Conservation (phyloP, 306 rosid species). For the Crotalaria pallida region DNA sequence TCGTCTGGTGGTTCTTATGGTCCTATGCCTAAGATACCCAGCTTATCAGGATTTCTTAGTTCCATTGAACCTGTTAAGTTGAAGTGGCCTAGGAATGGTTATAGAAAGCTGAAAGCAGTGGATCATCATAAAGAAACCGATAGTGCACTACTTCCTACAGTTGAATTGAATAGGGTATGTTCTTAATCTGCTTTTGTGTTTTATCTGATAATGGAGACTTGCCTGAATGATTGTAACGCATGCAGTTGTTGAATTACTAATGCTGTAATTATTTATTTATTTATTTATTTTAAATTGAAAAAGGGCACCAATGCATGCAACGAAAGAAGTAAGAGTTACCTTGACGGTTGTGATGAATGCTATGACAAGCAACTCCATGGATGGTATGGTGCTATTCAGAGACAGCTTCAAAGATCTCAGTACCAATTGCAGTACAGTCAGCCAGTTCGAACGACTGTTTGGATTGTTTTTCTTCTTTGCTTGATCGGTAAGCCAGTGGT, state of each 20-base stretch:
- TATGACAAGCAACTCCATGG: slow-evolving; percentile 78
- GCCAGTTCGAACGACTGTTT: slow-evolving; percentile 52
- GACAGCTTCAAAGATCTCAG: slow-evolving; percentile 86
- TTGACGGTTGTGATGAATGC: slow-evolving; percentile 55
- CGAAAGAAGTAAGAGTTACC: slow-evolving; percentile 70
- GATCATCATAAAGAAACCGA: slow-evolving; percentile 46
- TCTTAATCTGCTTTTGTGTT: slow-evolving; percentile 15
- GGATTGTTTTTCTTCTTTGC: slow-evolving; percentile 55
- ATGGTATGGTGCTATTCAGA: slow-evolving; percentile 84
- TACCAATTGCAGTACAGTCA: slow-evolving; percentile 77
- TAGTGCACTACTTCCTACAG: slow-evolving; percentile 35
- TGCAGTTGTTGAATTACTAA: neutral
- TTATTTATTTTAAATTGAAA: slow-evolving; percentile 6
- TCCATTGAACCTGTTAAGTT: slow-evolving; percentile 57
- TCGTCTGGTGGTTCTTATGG: slow-evolving; percentile 38
- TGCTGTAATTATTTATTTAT: neutral
- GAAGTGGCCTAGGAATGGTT: slow-evolving; percentile 73
- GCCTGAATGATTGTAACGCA: neutral
- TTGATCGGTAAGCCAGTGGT: slow-evolving; percentile 58
- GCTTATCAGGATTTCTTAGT: slow-evolving; percentile 72
- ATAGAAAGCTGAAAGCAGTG: slow-evolving; percentile 59
- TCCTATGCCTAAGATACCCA: slow-evolving; percentile 64
- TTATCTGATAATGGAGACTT: neutral
- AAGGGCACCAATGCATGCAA: slow-evolving; percentile 51
- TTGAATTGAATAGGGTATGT: slow-evolving; percentile 63